Percentiles rank a stretch among this genome's conserved stretches.
Evolutionary conservation across 108 stramenopile species (phyloP).

Genomic region (Nitzschia sp.): DNA sequence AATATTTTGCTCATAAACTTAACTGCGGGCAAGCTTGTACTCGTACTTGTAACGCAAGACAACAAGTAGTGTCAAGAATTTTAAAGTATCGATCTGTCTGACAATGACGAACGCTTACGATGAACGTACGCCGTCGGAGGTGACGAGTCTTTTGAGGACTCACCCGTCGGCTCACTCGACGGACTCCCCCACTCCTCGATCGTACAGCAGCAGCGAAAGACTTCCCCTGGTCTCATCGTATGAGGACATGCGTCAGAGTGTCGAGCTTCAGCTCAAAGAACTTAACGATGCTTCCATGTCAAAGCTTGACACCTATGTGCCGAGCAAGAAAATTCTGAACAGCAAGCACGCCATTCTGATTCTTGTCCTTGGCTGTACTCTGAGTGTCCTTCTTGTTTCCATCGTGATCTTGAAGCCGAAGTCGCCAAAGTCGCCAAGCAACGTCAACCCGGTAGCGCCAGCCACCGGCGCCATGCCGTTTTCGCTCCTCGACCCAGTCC

Average conservation of each 20-base stretch:
- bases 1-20: too few species aligned
- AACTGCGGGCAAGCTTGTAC: too few species aligned
- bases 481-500: conserved; percentile 38
- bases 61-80: too few species aligned
- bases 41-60: too few species aligned
- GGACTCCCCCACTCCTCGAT: neutral
- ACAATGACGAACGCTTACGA: neutral
- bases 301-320: neutral
- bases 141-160: neutral
- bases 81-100: too few species aligned
- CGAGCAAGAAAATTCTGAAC: neutral
- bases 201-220: neutral
- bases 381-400: conserved; percentile 6
- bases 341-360: neutral
- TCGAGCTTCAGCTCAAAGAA: conserved; percentile 11
- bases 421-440: neutral
- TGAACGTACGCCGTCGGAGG: neutral
- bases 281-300: neutral
- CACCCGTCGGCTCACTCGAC: neutral
- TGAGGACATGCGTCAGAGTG: conserved; percentile 1
- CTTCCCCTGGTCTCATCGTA: conserved; percentile 17
- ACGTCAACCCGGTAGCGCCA: neutral
- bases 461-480: neutral
- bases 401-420: neutral
- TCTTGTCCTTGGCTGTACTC: neutral